phyloP scores from a whole-genome alignment of 495 filamentous ascomycete species.

The Daldinia grandis region DNA sequence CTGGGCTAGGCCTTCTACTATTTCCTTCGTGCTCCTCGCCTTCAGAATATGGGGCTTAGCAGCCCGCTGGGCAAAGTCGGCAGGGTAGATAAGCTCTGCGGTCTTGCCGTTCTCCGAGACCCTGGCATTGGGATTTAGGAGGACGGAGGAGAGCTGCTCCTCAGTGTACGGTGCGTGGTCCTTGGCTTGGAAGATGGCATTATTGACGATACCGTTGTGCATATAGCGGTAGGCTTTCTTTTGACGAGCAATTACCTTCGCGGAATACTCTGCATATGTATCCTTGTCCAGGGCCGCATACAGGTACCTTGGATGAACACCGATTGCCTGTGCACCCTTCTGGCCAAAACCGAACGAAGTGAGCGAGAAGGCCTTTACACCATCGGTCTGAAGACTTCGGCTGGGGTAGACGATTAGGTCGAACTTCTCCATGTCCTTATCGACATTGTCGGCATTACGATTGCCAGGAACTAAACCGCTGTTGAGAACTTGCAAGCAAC shows the following conservation, averaged over 20 bases:
- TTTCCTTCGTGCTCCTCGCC: slow-evolving; percentile 71
- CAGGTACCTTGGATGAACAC: slow-evolving; percentile 95
- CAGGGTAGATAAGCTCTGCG: slow-evolving; percentile 74
- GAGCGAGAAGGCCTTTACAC: slow-evolving; percentile 96
- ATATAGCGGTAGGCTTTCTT: slow-evolving; percentile 98
- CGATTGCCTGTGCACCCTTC: slow-evolving; percentile 97
- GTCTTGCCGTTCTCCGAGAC: slow-evolving; percentile 86
- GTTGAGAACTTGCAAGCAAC: slow-evolving; percentile 93
- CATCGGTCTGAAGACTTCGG: slow-evolving; percentile 94
- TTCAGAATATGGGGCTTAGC: slow-evolving; percentile 51
- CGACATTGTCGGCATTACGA: slow-evolving; percentile 97
- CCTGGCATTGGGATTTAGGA: slow-evolving; percentile 94
- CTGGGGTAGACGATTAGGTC: slow-evolving; percentile 98
- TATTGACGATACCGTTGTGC: slow-evolving; percentile 97
- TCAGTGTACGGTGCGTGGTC: slow-evolving; percentile 87
- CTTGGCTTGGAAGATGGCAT: slow-evolving; percentile 97
- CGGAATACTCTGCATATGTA: slow-evolving; percentile 81
- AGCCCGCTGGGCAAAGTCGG: slow-evolving; percentile 65
- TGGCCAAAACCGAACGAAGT: slow-evolving; percentile 99
- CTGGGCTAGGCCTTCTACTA: slow-evolving; percentile 81
- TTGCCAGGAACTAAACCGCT: slow-evolving; percentile 94
- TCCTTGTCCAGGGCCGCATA: slow-evolving; percentile 91
- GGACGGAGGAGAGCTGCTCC: slow-evolving; percentile 82
- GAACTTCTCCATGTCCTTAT: slow-evolving; percentile 94
- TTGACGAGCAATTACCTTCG: slow-evolving; percentile 88